A percentile compares a stretch with the other conserved stretches of the same genome.
These are phyloP conservation scores for Rhizopogon salebrosus DNA, from an alignment of 768 basidiomycete species.

Conservation along the genomic window DNA sequence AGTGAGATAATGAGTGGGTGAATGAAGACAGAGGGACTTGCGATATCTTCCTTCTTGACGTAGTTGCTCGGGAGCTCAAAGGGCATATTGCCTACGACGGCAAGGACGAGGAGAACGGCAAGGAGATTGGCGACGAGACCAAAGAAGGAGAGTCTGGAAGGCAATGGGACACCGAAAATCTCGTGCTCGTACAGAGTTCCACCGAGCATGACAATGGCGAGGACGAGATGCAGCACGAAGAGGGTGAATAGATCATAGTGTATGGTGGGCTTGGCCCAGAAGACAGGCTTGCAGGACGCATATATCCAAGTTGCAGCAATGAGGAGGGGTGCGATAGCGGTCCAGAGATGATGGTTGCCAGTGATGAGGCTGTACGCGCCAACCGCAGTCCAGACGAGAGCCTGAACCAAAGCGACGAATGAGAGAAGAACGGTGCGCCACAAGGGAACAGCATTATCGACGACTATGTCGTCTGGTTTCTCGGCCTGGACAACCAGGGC, in stretches of 20 bases:
- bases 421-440: slow-evolving; percentile 61
- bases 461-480: not conserved
- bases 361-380: slow-evolving; percentile 50
- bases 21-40: slow-evolving; percentile 29
- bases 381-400: slow-evolving; percentile 53
- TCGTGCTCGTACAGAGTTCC: slow-evolving; percentile 48
- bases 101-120: slow-evolving; percentile 37
- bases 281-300: slow-evolving; percentile 49
- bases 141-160: slow-evolving; percentile 20
- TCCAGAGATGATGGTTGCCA: slow-evolving; percentile 29
- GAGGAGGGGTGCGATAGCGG: slow-evolving; percentile 37
- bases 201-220: slow-evolving; percentile 45
- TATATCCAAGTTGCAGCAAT: slow-evolving; percentile 63
- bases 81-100: slow-evolving; percentile 57
- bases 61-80: slow-evolving; percentile 53
- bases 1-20: not conserved
- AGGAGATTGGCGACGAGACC: slow-evolving; percentile 38
- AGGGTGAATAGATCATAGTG: slow-evolving; percentile 61
- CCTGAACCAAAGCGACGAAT: slow-evolving; percentile 49
- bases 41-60: slow-evolving; percentile 55
- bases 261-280: slow-evolving; percentile 48
- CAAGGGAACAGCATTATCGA: slow-evolving; percentile 31
- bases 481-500: slow-evolving; percentile 29
- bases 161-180: slow-evolving; percentile 39
- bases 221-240: slow-evolving; percentile 44